phyloP scores from a whole-genome alignment of 352 stramenopile genomes.

The Thraustotheca clavata region DNA sequence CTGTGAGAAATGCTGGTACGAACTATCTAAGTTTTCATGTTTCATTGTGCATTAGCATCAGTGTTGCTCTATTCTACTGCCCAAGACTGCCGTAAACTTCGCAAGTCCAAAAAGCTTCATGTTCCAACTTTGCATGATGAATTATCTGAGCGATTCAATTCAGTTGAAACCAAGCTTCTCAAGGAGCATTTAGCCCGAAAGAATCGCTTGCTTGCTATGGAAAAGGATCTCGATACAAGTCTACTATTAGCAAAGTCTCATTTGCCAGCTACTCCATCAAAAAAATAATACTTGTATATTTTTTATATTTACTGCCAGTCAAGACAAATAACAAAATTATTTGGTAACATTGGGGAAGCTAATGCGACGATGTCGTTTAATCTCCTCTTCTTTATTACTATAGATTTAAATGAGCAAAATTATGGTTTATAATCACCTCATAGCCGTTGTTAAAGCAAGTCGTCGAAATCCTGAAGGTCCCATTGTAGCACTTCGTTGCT shows the following conservation, averaged over 20 bases:
- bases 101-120: conserved; percentile 8
- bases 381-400: background rate
- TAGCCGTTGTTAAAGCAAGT: no score
- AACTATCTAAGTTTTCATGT: background rate
- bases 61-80: conserved; percentile 14
- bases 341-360: conserved; percentile 20
- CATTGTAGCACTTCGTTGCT: no score
- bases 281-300: background rate
- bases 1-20: background rate
- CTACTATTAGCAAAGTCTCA: background rate
- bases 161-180: background rate
- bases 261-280: background rate
- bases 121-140: background rate
- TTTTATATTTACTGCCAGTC: background rate
- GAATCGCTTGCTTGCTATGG: background rate
- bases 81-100: conserved; percentile 12
- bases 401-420: no score
- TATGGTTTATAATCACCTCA: no score
- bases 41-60: background rate
- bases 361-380: background rate
- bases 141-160: background rate
- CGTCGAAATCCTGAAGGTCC: no score
- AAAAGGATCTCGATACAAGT: background rate
- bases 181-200: background rate
- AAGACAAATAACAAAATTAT: background rate